Evolutionary conservation across 2,329 filamentous ascomycete genomes (phyloP).

Genomic region (Knufia fluminis): DNA sequence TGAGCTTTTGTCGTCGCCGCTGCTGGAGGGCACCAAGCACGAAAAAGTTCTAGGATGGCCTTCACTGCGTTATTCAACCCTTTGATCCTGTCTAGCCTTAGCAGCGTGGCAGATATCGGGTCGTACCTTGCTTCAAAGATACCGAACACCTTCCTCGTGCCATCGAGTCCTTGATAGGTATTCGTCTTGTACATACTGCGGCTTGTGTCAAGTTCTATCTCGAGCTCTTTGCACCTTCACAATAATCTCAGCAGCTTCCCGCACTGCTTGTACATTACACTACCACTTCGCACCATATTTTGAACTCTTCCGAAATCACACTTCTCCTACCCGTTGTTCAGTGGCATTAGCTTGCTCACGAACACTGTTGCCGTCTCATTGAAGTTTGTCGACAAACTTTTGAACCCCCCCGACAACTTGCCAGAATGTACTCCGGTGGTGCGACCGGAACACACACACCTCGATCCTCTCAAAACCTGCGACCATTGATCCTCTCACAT

Average conservation of each 20-base stretch:
- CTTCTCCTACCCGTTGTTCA: neutral
- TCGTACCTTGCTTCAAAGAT: neutral
- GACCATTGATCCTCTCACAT: conserved; percentile 82
- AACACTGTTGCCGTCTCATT: conserved; percentile 8
- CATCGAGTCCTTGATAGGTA: conserved; percentile 2
- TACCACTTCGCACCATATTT: conserved; percentile 1
- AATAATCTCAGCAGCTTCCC: neutral
- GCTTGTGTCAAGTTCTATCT: neutral
- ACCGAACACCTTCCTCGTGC: neutral
- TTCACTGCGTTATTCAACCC: neutral
- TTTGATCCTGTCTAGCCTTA: neutral
- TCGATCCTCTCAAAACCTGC: conserved; percentile 82
- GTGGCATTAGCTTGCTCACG: conserved; percentile 26
- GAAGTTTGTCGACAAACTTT: neutral
- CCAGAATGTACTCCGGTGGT: conserved; percentile 23
- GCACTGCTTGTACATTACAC: conserved; percentile 2
- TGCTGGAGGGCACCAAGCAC: neutral
- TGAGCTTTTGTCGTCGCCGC: neutral
- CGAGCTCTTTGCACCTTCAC: neutral
- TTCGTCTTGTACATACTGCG: neutral
- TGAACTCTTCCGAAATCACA: neutral
- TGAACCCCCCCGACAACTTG: conserved; percentile 7
- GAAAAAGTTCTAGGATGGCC: conserved; percentile 1
- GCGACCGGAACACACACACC: conserved; percentile 94
- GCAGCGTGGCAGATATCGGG: neutral